phyloP scores from a whole-genome alignment of 2,329 filamentous ascomycete genomes.

The Seiridium unicorne region DNA sequence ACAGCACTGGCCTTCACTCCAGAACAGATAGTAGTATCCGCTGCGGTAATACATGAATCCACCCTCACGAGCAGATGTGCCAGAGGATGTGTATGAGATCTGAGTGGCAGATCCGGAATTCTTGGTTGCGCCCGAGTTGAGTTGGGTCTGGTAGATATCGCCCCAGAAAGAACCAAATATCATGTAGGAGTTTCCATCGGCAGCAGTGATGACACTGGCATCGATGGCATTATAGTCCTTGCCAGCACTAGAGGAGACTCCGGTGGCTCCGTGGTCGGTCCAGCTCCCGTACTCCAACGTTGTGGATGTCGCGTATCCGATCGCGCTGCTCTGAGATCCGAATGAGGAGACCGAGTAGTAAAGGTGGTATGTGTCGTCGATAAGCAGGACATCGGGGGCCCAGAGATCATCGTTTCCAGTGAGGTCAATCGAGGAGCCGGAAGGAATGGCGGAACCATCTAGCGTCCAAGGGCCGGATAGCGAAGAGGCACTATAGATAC shows the following conservation, averaged over 20 bases:
- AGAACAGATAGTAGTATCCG: constrained; percentile 64
- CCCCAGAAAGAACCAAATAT: constrained; percentile 70
- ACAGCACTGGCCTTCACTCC: constrained; percentile 60
- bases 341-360: constrained; percentile 65
- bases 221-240: constrained; percentile 62
- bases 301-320: constrained; percentile 50
- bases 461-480: constrained; percentile 41
- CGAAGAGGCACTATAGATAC: constrained; percentile 33
- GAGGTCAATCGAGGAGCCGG: constrained; percentile 36
- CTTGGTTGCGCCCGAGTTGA: constrained; percentile 35
- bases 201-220: constrained; percentile 43
- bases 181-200: constrained; percentile 42
- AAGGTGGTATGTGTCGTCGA: constrained; percentile 58
- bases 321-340: constrained; percentile 59
- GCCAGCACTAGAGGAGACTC: constrained; percentile 41
- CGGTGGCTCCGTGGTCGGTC: constrained; percentile 57
- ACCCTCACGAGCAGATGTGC: constrained; percentile 54
- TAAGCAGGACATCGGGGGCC: constrained; percentile 61
- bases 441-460: constrained; percentile 35
- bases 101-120: constrained; percentile 35
- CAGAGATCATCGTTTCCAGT: constrained; percentile 40
- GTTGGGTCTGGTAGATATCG: constrained; percentile 58
- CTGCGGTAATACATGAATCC: constrained; percentile 53
- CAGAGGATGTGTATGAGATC: constrained; percentile 51
- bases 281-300: constrained; percentile 53